Conservation (phyloP, 2,329 filamentous ascomycete genomes). For the Hawksworthiomyces lignivorus region DNA sequence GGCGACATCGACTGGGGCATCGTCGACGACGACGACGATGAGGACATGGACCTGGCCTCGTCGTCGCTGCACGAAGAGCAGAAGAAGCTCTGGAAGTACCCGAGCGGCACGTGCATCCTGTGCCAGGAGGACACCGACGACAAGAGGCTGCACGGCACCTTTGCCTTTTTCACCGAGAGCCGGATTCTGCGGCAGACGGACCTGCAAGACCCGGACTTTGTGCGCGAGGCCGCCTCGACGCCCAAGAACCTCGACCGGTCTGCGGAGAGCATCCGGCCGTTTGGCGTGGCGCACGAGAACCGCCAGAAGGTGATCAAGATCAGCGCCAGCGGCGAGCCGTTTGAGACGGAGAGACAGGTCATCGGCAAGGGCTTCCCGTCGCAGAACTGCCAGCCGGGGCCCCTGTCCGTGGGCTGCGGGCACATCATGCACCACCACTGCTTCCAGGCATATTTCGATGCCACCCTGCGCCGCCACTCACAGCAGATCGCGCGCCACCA, state of each 20-base stretch:
- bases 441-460: slow-evolving; percentile 85
- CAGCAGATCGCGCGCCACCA: slow-evolving; percentile 94
- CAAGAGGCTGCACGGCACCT: slow-evolving; percentile 81
- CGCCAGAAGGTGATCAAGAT: slow-evolving; percentile 68
- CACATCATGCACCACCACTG: slow-evolving; percentile 98
- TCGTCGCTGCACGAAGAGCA: slow-evolving; percentile 48
- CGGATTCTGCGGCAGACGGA: slow-evolving; percentile 82
- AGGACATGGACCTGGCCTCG: neutral
- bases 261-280: slow-evolving; percentile 75
- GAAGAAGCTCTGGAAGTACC: slow-evolving; percentile 80
- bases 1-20: slow-evolving; percentile 84
- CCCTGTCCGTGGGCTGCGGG: slow-evolving; percentile 84
- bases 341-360: slow-evolving; percentile 68
- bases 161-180: slow-evolving; percentile 82
- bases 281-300: slow-evolving; percentile 86
- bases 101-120: slow-evolving; percentile 84
- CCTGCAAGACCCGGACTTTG: slow-evolving; percentile 70
- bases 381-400: slow-evolving; percentile 58
- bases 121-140: slow-evolving; percentile 96
- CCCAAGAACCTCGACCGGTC: slow-evolving; percentile 79
- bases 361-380: slow-evolving; percentile 85
- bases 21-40: slow-evolving; percentile 63
- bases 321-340: slow-evolving; percentile 61
- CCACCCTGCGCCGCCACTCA: slow-evolving; percentile 73
- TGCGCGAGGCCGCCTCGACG: slow-evolving; percentile 72